Base-by-base conservation (phyloP, 169 alveolate genomes). In the Cryptosporidium ubiquitum region DNA sequence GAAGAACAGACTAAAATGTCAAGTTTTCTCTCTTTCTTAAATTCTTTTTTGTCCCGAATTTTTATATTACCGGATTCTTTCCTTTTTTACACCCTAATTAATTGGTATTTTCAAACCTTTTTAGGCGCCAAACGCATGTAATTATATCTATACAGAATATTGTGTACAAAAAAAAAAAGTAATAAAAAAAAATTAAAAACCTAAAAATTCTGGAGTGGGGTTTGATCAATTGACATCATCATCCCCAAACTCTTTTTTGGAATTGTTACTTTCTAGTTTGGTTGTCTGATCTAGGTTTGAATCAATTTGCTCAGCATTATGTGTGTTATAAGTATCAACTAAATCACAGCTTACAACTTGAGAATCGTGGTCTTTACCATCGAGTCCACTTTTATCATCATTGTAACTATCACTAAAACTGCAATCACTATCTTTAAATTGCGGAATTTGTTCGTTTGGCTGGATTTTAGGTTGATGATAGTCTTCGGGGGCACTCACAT, bases 121-220 rank as follows among this genome's bases (percentile, higher is more conserved):
- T 55, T 55, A 55, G 66, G 66, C 66, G 66, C 66, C 39, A 55
- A 55, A 20, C 29, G 35, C 66, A 55, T 55, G 66, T 55, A 55
- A 55, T 20, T 14, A 44, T 18, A 23, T 55, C 20, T 49, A 49
- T 18, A 10, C 58, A 49, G 6, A 9, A 10, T 20, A 55, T 23
- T 55, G n/a, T 35, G 66, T 55, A 35, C n/a, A 23, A 55, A 55
- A 20, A 10, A 49, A 49, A 3, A 10, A 23, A 52, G 6, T 10
- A 20, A 3, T 55, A 55, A 55, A 51, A 55, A 3, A 26, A 49
- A 49, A 26, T 0, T n/a, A 55, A 55, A 20, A 55, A 55, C 37
- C 20, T 55, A 55, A 26, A 55, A 12, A 20, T 14, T 47, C 3
- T 47, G 12, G 20, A 14, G 55, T 47, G 55, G 23, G 23, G 55